Conservation (phyloP, 768 basidiomycete species). For the Hydnum rufescens region DNA sequence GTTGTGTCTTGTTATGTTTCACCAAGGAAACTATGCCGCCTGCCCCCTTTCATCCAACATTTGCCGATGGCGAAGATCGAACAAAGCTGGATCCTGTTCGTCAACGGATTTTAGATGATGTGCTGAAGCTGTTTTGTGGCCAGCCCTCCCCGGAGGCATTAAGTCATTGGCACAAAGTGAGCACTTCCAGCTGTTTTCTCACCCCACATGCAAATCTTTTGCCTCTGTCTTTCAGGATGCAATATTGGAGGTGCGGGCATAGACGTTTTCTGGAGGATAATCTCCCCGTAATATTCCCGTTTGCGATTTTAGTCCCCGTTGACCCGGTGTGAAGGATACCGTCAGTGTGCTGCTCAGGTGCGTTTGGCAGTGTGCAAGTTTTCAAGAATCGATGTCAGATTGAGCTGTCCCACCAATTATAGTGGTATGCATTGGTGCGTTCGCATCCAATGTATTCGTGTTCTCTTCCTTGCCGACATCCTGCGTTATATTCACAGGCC, state of each 20-base stretch:
- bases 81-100: constrained; percentile 7
- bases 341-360: constrained; percentile 35
- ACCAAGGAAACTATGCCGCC: neutral
- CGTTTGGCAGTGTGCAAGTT: constrained; percentile 11
- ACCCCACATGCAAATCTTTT: neutral
- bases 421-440: neutral
- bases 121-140: constrained; percentile 12
- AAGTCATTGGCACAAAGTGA: constrained; percentile 9
- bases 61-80: neutral
- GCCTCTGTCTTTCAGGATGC: constrained; percentile 6
- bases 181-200: neutral
- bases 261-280: neutral
- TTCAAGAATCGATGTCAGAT: neutral
- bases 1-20: neutral
- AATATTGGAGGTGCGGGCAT: constrained; percentile 10
- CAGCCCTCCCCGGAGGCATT: constrained; percentile 12
- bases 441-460: neutral
- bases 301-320: constrained; percentile 26
- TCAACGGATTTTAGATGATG: constrained; percentile 12
- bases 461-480: constrained; percentile 3
- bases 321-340: constrained; percentile 28
- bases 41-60: neutral
- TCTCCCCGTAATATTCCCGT: neutral
- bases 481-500: constrained; percentile 21
- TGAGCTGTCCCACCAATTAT: neutral